These are phyloP conservation scores for Dothiorella sarmentorum DNA, from an alignment of 2,329 filamentous ascomycete species.

Conservation along the genomic window DNA sequence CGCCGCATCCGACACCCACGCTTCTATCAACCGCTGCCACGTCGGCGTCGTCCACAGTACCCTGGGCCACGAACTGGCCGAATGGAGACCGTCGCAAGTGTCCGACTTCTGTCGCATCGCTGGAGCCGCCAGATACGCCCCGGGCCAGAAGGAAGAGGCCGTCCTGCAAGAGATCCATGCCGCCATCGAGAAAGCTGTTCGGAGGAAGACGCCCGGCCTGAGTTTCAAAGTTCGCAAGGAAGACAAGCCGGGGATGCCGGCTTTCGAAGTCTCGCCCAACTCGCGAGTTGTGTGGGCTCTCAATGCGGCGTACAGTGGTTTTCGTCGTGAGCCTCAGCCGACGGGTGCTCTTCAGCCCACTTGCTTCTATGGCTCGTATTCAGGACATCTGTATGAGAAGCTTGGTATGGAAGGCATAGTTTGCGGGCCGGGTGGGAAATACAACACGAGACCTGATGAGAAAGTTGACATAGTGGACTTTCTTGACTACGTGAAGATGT, in stretches of 20 bases:
- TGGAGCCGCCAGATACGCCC: not conserved
- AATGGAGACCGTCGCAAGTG: not conserved
- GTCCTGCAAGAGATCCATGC: not conserved
- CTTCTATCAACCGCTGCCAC: not conserved
- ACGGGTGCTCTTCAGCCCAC: not conserved
- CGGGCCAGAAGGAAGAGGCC: not conserved
- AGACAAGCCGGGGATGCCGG: not conserved
- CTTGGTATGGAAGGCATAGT: not conserved
- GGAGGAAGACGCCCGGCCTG: not conserved
- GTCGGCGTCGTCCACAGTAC: not conserved
- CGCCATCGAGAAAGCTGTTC: not conserved
- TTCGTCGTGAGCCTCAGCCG: not conserved
- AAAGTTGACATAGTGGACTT: not conserved
- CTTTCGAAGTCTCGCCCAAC: not conserved
- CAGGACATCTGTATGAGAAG: not conserved
- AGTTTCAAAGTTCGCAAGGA: not conserved
- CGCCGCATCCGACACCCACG: not conserved
- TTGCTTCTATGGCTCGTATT: not conserved
- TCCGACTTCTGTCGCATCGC: not conserved
- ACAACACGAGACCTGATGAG: not conserved
- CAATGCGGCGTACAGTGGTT: not conserved
- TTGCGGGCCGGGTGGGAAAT: not conserved
- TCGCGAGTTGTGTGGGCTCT: not conserved
- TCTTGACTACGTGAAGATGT: not conserved
- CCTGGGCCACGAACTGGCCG: not conserved